Base-by-base conservation (phyloP, 2,329 filamentous ascomycete species). In the Fusarium sarcochroum region DNA sequence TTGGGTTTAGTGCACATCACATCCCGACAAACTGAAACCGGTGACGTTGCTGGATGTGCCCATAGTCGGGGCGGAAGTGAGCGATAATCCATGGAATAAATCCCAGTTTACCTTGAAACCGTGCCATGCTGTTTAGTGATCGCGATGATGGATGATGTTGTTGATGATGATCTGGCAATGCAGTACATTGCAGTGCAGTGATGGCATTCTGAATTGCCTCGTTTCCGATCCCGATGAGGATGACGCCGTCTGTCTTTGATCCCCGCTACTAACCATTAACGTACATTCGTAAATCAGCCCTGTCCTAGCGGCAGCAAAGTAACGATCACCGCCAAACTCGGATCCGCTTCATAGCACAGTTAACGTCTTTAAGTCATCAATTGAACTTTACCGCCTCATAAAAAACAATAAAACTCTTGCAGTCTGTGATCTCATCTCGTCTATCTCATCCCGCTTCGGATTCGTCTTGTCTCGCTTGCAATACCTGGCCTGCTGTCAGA, bases 51-150 rank as follows among this genome's bases (percentile, higher is more conserved):
- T 38, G 34, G 18, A 55, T 69, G 56, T 54, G 66, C 66, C 64
- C 60, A 69, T 68, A 58, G 60, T 65, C 42, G 55, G 53, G 38
- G 32, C 32, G 63, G 63, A 57, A 60, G 61, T 67, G 60, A 53
- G 60, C 64, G 54, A 59, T 14, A 17, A n/a, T n/a, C n/a, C 34
- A 35, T 21, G 18, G 38, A 20, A 58, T 58, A 52, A 25, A 37
- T 38, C 63, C 56, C 57, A 53, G 25, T 38, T 32, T 44, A 27
- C 32, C 30, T 37, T 47, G 52, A 47, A 49, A 46, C 56, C 63
- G 30, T 64, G 42, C 20, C 63, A 64, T 30, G 10, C 10, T 13
- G 1, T 30, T 30, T 30, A 30, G 10, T 30, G 10, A 41, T 45
- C 32, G 21, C 38, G 25, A 37, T 32, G 45, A 23, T 57, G 14